phyloP scores from a whole-genome alignment of 169 alveolate species.

The Sarcocystis neurona region DNA sequence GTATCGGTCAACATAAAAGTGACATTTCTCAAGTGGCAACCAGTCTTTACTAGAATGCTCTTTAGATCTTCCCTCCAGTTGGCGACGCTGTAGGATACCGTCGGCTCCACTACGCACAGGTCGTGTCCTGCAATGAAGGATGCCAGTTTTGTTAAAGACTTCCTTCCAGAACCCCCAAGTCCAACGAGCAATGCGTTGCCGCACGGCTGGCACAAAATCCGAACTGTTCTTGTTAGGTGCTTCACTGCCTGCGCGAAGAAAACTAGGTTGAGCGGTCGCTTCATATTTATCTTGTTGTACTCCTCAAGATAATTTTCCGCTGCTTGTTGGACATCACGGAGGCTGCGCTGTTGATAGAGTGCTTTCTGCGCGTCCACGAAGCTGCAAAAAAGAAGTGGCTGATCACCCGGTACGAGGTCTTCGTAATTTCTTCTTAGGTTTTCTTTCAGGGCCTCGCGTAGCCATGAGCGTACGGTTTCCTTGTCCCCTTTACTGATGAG shows the following conservation, averaged over 20 bases:
- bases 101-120: conserved; percentile 83
- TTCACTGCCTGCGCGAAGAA: conserved; percentile 92
- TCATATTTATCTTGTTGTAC: conserved; percentile 77
- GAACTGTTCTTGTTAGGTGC: conserved; percentile 90
- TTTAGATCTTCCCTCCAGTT: conserved; percentile 92
- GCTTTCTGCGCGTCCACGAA: background rate
- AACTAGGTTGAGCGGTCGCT: conserved; percentile 85
- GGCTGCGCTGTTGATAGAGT: background rate
- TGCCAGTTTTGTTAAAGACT: conserved; percentile 93
- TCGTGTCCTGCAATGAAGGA: conserved; percentile 89
- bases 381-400: conserved; percentile 65
- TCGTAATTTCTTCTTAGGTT: conserved; percentile 75
- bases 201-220: conserved; percentile 91
- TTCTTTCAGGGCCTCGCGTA: conserved; percentile 73
- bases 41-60: conserved; percentile 87
- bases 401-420: conserved; percentile 64
- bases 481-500: conserved; percentile 88
- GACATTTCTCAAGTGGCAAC: conserved; percentile 84
- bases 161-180: conserved; percentile 98
- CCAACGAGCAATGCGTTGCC: conserved; percentile 95
- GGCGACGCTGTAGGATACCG: conserved; percentile 86
- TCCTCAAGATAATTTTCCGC: conserved; percentile 76
- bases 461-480: conserved; percentile 72
- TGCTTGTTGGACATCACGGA: conserved; percentile 75
- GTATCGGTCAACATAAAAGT: conserved; percentile 93